These are phyloP conservation scores for Arachnopeziza araneosa DNA, from an alignment of 2,329 filamentous ascomycete genomes.

Conservation along the genomic window DNA sequence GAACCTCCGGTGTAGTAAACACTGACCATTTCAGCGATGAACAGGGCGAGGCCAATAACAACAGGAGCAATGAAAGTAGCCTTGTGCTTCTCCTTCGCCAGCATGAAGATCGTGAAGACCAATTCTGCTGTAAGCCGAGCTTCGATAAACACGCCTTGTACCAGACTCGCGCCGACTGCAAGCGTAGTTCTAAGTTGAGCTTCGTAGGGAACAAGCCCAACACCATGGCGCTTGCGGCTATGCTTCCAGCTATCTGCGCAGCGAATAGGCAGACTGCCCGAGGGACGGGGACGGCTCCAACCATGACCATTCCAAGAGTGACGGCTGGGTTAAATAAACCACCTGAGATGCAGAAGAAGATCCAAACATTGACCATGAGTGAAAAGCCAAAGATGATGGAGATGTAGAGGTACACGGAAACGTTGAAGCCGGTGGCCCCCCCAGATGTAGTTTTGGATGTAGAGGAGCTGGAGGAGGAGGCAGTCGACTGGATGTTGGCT, in stretches of 20 bases:
- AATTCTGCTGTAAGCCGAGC: constrained; percentile 43
- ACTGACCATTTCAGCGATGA: constrained; percentile 40
- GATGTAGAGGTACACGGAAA: constrained; percentile 35
- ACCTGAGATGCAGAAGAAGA: constrained; percentile 48
- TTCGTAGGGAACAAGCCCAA: constrained; percentile 30
- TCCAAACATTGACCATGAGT: constrained; percentile 49
- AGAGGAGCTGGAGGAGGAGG: not conserved
- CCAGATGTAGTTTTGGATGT: constrained; percentile 36
- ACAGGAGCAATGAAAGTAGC: constrained; percentile 44
- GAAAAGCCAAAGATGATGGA: constrained; percentile 29
- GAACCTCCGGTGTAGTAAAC: constrained; percentile 39
- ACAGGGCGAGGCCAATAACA: constrained; percentile 42
- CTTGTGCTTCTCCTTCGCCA: constrained; percentile 37
- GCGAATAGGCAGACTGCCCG: constrained; percentile 30
- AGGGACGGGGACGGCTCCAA: constrained; percentile 30
- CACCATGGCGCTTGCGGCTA: constrained; percentile 38
- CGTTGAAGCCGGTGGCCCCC: constrained; percentile 39
- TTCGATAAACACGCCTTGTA: constrained; percentile 45
- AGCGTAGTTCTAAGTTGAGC: constrained; percentile 37
- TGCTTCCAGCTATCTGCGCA: constrained; percentile 32
- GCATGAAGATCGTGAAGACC: constrained; percentile 45
- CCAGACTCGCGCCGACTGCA: constrained; percentile 34
- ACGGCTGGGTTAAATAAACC: constrained; percentile 47
- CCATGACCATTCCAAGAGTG: constrained; percentile 34
- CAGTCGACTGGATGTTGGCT: constrained; percentile 27